A percentile compares a stretch with the other conserved stretches of the same genome.
Evolutionary conservation across 2,329 filamentous ascomycete genomes (phyloP).

Genomic region (Calonectria hawksworthii): DNA sequence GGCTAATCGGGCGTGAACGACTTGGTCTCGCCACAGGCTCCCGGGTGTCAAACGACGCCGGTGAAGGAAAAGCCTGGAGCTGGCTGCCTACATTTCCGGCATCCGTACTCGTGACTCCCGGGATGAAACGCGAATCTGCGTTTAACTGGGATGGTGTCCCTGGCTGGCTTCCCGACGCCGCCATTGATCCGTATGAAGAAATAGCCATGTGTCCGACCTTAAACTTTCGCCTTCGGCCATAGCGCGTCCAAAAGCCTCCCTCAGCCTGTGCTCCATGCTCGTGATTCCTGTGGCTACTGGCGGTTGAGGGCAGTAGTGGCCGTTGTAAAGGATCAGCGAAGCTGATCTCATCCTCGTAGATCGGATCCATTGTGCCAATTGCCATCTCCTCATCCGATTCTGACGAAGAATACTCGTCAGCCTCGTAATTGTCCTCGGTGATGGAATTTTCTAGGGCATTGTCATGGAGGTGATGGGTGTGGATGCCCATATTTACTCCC

Average conservation of each 20-base stretch:
- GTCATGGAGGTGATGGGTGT: slow-evolving; percentile 78
- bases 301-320: slow-evolving; percentile 39
- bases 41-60: slow-evolving; percentile 33
- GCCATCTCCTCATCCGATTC: slow-evolving; percentile 49
- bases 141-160: slow-evolving; percentile 22
- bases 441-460: slow-evolving; percentile 66
- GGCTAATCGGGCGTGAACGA: slow-evolving; percentile 44
- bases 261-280: slow-evolving; percentile 23
- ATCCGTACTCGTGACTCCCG: slow-evolving; percentile 22
- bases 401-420: slow-evolving; percentile 49
- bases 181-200: slow-evolving; percentile 52
- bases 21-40: slow-evolving; percentile 19
- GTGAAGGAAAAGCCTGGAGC: slow-evolving; percentile 42
- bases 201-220: slow-evolving; percentile 23
- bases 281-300: slow-evolving; percentile 17
- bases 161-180: slow-evolving; percentile 42
- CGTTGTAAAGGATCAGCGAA: slow-evolving; percentile 31
- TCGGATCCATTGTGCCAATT: slow-evolving; percentile 35
- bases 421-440: slow-evolving; percentile 49
- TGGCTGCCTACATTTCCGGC: slow-evolving; percentile 17
- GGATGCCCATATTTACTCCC: slow-evolving; percentile 79
- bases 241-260: slow-evolving; percentile 32
- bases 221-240: slow-evolving; percentile 32
- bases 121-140: slow-evolving; percentile 24
- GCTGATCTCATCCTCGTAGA: slow-evolving; percentile 49